Base-by-base conservation (phyloP, 306 rosid genomes). In the Malus orientalis region DNA sequence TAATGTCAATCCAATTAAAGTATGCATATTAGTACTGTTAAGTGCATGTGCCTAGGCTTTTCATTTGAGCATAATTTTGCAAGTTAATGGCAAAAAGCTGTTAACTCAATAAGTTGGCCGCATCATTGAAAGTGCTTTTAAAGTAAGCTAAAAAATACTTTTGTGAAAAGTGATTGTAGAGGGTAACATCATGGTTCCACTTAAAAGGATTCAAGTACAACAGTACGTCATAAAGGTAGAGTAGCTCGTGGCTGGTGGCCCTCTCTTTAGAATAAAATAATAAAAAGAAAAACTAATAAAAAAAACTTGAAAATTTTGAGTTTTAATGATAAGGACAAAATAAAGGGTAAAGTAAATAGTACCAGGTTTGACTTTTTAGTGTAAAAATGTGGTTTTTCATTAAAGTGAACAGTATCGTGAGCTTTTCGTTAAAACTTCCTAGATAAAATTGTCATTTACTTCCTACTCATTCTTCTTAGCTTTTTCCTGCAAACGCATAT, bases 21-120 rank as follows among this genome's bases (percentile, higher is more conserved):
- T 23, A 72, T 72, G 32, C 8, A 36, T 54, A 12, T 14, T 62
- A 22, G 62, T 0, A 32, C 23, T n/a, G 45, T 16, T 54, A 27
- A 44, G 61, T 65, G 74, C 83, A 79, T 72, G 76, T 72, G 86
- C 64, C 72, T 71, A 54, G 19, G n/a, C 73, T 23, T 42, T 62
- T 20, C 25, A n/a, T 66, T 64, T 23, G 53, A 8, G 22, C 47
- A 47, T 69, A 71, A 27, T 42, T 38, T 73, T 62, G 47, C 30
- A 36, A 66, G 40, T 3, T 30, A 54, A 33, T 25, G 78, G 67
- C 51, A n/a, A 79, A 75, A 65, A 51, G 80, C 78, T 82, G 49
- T 40, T 67, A 78, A 67, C 63, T 59, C 19, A 19, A 59, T 65
- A 65, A 53, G 45, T 70, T 57, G 19, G 71, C 74, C 74, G 33